These are phyloP conservation scores for Epichloe gansuensis DNA, from an alignment of 2,329 filamentous ascomycete genomes.

Conservation along the genomic window DNA sequence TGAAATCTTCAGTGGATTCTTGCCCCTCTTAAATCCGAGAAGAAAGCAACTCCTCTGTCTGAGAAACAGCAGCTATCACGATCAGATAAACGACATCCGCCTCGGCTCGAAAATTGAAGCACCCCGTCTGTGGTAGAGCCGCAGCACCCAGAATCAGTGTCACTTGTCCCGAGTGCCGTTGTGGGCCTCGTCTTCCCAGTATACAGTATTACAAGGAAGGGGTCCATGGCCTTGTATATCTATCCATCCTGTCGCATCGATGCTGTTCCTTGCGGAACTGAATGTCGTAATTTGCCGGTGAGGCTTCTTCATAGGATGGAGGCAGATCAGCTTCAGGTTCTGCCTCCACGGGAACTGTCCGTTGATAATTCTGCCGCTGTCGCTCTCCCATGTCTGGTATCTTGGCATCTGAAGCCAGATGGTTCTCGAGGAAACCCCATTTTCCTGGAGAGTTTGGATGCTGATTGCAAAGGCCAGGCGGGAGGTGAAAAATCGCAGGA, in stretches of 20 bases:
- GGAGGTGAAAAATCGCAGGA: no score
- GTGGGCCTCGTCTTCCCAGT: slow-evolving; percentile 4
- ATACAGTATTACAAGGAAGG: slow-evolving; percentile 1
- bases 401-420: not conserved
- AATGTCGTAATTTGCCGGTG: not conserved
- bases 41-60: slow-evolving; percentile 5
- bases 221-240: slow-evolving; percentile 1
- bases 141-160: slow-evolving; percentile 1
- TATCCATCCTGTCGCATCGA: not conserved
- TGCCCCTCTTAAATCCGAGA: not conserved
- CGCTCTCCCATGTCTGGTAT: not conserved
- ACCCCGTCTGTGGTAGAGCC: not conserved
- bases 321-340: not conserved
- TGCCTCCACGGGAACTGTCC: not conserved
- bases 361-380: not conserved
- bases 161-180: slow-evolving; percentile 7
- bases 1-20: not conserved
- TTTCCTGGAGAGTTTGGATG: not conserved
- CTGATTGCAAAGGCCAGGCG: no score
- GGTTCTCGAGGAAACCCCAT: not conserved
- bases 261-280: not conserved
- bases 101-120: slow-evolving; percentile 2
- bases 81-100: slow-evolving; percentile 9
- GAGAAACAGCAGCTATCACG: slow-evolving; percentile 7
- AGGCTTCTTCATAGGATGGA: slow-evolving; percentile 3